These are phyloP conservation scores for Mycena pura DNA, from an alignment of 768 basidiomycete genomes.

Conservation along the genomic window DNA sequence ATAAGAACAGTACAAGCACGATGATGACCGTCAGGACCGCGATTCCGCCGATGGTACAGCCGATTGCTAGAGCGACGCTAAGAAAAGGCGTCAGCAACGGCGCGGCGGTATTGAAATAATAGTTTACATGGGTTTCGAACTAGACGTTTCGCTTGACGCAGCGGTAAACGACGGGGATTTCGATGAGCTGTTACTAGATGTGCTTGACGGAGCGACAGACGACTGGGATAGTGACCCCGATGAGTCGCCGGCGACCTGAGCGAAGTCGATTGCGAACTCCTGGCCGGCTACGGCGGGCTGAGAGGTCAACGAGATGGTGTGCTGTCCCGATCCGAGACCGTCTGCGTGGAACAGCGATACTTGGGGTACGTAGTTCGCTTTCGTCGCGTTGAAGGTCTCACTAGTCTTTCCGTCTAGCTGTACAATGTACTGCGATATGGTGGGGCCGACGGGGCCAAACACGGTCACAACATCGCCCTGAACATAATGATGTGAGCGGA, in stretches of 20 bases:
- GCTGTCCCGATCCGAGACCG: constrained; percentile 19
- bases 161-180: constrained; percentile 6
- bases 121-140: constrained; percentile 9
- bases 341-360: constrained; percentile 15
- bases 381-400: constrained; percentile 21
- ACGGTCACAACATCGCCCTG: constrained; percentile 16
- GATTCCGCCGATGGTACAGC: constrained; percentile 17
- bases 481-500: not conserved
- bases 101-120: not conserved
- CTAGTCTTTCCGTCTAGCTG: constrained; percentile 1
- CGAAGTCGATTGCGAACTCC: constrained; percentile 19
- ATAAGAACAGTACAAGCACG: constrained; percentile 7
- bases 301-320: constrained; percentile 29
- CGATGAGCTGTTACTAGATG: not conserved
- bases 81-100: not conserved
- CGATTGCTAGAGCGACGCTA: constrained; percentile 18
- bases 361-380: constrained; percentile 18
- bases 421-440: constrained; percentile 11
- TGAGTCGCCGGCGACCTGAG: not conserved
- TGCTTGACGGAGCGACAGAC: not conserved
- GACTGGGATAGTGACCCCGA: not conserved
- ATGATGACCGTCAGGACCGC: constrained; percentile 1
- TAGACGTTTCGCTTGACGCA: not conserved
- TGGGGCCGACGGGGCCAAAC: constrained; percentile 19
- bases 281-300: constrained; percentile 13